A percentile compares a stretch with the other conserved stretches of the same genome.
Evolutionary conservation across 2,329 filamentous ascomycete species (phyloP).

Genomic region (Diplodia scrobiculata): DNA sequence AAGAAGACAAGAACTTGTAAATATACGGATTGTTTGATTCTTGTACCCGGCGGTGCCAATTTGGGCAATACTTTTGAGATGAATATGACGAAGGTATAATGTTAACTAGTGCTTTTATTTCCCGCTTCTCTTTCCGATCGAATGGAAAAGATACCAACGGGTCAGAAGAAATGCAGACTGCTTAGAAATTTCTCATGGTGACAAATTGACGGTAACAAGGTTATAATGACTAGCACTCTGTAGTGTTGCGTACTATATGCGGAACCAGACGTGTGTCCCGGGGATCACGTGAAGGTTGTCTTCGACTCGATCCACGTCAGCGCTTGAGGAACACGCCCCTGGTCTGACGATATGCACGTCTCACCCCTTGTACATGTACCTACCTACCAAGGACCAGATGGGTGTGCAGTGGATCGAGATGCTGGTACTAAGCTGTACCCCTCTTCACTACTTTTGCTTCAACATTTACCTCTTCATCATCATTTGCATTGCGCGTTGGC

Average conservation of each 20-base stretch:
- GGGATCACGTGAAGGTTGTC: background rate
- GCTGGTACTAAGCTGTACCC: background rate
- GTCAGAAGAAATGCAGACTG: background rate
- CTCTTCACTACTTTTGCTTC: background rate
- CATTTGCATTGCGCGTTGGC: no score
- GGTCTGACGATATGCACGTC: background rate
- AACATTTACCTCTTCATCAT: no score
- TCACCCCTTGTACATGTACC: background rate
- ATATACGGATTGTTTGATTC: background rate
- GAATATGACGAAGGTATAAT: background rate
- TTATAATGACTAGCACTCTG: background rate
- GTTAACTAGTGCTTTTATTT: background rate
- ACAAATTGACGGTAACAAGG: background rate
- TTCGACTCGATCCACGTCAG: background rate
- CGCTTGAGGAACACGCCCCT: background rate
- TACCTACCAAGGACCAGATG: background rate
- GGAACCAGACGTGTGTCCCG: background rate
- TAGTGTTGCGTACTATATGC: background rate
- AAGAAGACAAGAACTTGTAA: constrained; percentile 1
- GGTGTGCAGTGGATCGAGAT: no score
- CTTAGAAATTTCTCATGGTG: background rate
- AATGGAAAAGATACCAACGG: background rate
- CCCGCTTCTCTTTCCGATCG: background rate
- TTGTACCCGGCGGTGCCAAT: background rate
- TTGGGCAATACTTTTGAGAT: background rate